Percentiles rank a stretch among this genome's conserved stretches.
phyloP scores from a whole-genome alignment of 768 basidiomycete genomes.

The Boletus bicolor region DNA sequence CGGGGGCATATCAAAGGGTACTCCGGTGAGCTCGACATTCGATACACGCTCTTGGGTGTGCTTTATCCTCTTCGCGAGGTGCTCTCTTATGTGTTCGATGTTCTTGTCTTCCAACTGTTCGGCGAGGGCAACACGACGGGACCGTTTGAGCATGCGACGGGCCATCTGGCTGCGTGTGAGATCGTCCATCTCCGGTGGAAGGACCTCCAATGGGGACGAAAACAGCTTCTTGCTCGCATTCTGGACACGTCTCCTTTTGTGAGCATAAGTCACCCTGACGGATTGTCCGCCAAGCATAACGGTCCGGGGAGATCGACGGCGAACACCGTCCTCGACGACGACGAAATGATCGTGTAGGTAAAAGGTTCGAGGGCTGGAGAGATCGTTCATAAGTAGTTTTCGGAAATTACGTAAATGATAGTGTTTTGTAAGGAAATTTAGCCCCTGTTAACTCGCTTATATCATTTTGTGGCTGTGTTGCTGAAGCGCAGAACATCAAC shows the following conservation, averaged over 20 bases:
- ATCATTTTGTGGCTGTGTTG: conserved; percentile 17
- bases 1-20: conserved; percentile 1
- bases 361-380: background rate
- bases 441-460: conserved; percentile 11
- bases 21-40: background rate
- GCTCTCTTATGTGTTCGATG: conserved; percentile 17
- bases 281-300: conserved; percentile 16
- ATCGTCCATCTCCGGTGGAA: conserved; percentile 29
- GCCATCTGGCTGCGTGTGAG: conserved; percentile 41
- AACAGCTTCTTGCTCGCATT: conserved; percentile 5
- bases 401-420: conserved; percentile 4
- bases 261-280: conserved; percentile 31
- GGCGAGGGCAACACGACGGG: conserved; percentile 35
- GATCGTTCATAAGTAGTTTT: background rate
- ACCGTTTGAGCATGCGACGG: conserved; percentile 46
- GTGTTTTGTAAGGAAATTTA: background rate
- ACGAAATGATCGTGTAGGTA: conserved; percentile 1
- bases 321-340: background rate
- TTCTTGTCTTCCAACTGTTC: conserved; percentile 23
- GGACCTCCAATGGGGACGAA: conserved; percentile 30
- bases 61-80: conserved; percentile 35
- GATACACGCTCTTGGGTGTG: conserved; percentile 14
- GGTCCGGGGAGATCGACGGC: background rate
- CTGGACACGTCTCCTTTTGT: conserved; percentile 27
- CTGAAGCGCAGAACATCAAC: conserved; percentile 4